These are phyloP conservation scores for Eleusine indica DNA, from an alignment of 176 grass and related monocot species.

Conservation along the genomic window DNA sequence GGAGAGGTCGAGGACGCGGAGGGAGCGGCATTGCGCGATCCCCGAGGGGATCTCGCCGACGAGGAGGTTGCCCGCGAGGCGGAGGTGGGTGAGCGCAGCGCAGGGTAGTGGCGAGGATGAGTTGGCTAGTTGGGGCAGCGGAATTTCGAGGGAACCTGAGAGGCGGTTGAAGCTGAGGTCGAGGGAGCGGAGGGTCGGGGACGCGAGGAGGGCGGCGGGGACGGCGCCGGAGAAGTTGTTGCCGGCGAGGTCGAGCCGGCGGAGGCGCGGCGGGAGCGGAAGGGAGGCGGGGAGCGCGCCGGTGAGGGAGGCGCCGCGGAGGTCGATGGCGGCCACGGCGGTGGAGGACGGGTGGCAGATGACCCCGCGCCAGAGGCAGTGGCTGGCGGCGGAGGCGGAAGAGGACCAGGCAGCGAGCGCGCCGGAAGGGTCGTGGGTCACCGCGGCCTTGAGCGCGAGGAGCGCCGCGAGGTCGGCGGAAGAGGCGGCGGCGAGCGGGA, in stretches of 20 bases:
- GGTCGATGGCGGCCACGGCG: conserved; percentile 42
- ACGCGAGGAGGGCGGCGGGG: conserved; percentile 45
- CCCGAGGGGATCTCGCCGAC: conserved; percentile 50
- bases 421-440: conserved; percentile 46
- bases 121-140: background rate
- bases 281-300: conserved; percentile 42
- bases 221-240: conserved; percentile 64
- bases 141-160: conserved; percentile 19
- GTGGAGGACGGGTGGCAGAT: conserved; percentile 42
- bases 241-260: conserved; percentile 52
- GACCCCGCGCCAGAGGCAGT: conserved; percentile 67
- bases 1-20: conserved; percentile 54
- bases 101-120: background rate
- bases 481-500: conserved; percentile 11
- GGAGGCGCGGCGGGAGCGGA: conserved; percentile 47
- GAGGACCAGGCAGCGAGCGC: conserved; percentile 49
- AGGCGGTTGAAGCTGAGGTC: conserved; percentile 54
- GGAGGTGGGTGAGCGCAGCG: conserved; percentile 45
- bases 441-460: conserved; percentile 51
- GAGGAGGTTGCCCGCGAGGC: conserved; percentile 53
- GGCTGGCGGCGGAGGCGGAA: background rate
- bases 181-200: conserved; percentile 49
- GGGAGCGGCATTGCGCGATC: conserved; percentile 43
- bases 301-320: conserved; percentile 40
- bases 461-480: conserved; percentile 41